phyloP scores from a whole-genome alignment of 1,284 basidiomycete species.

The Papiliotrema nemorosa region DNA sequence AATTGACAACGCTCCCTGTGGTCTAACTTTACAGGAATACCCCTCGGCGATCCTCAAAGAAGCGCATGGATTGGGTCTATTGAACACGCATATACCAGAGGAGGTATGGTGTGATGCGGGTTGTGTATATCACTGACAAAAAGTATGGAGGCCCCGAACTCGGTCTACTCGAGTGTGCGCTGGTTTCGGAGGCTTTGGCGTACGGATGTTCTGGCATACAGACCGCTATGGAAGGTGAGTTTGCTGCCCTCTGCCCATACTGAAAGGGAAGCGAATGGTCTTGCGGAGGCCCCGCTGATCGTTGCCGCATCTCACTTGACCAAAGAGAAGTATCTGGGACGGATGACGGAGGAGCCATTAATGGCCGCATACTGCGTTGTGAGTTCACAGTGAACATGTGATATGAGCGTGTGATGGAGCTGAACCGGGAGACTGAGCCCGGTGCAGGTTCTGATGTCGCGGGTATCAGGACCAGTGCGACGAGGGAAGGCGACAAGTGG shows the following conservation, averaged over 20 bases:
- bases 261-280: conserved; percentile 48
- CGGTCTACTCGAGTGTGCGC: conserved; percentile 52
- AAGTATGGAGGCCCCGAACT: conserved; percentile 56
- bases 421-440: conserved; percentile 55
- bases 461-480: conserved; percentile 52
- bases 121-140: background rate
- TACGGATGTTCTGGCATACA: conserved; percentile 57
- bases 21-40: conserved; percentile 48
- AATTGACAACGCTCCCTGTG: no score
- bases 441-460: conserved; percentile 58
- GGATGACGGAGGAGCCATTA: conserved; percentile 57
- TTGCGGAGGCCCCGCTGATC: conserved; percentile 55
- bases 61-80: conserved; percentile 52
- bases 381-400: conserved; percentile 5
- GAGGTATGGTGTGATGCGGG: conserved; percentile 21
- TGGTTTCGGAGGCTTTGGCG: conserved; percentile 53
- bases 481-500: conserved; percentile 55
- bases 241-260: no score
- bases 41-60: conserved; percentile 57
- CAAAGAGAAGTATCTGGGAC: conserved; percentile 56
- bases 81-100: conserved; percentile 53
- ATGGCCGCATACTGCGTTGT: conserved; percentile 56
- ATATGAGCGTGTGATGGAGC: no score
- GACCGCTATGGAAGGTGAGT: conserved; percentile 50
- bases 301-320: conserved; percentile 53